Conservation (phyloP, 164 flowering plant species). For the Macadamia tetraphylla region DNA sequence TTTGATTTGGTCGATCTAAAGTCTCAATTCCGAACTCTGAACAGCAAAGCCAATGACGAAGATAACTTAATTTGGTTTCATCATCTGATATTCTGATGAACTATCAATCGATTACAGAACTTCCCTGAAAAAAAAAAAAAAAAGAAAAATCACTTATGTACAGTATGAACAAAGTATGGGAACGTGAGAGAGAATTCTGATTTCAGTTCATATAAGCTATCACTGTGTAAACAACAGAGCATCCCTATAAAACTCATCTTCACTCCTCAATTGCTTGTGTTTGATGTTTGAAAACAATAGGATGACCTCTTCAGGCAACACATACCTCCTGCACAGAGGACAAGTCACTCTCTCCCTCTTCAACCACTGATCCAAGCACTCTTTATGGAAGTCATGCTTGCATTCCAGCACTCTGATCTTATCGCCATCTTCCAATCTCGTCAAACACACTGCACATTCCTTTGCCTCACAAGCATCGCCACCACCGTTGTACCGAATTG, state of each 20-base stretch:
- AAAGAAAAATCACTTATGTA: too few species aligned
- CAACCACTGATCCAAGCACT: constrained; percentile 41
- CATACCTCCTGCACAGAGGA: constrained; percentile 35
- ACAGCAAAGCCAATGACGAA: too few species aligned
- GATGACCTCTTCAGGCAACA: constrained; percentile 26
- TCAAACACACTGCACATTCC: constrained; percentile 42
- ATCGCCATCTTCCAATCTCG: constrained; percentile 39
- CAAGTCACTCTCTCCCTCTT: constrained; percentile 34
- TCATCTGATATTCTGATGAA: too few species aligned
- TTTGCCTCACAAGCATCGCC: neutral
- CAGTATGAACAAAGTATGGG: too few species aligned
- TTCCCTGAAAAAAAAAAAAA: too few species aligned
- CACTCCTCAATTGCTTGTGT: constrained; percentile 11
- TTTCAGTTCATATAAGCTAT: neutral
- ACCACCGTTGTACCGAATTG: constrained; percentile 11
- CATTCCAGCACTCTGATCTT: constrained; percentile 34
- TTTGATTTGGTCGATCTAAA: too few species aligned
- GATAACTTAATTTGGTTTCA: too few species aligned
- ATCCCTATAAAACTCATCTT: constrained; percentile 23
- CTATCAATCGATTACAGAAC: too few species aligned
- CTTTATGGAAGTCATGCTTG: constrained; percentile 15
- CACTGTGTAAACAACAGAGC: constrained; percentile 32
- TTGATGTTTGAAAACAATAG: neutral
- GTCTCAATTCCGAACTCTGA: too few species aligned
- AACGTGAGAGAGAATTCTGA: too few species aligned